These are phyloP conservation scores for Tolypocladium ophioglossoides DNA, from an alignment of 2,329 filamentous ascomycete species.

Conservation along the genomic window DNA sequence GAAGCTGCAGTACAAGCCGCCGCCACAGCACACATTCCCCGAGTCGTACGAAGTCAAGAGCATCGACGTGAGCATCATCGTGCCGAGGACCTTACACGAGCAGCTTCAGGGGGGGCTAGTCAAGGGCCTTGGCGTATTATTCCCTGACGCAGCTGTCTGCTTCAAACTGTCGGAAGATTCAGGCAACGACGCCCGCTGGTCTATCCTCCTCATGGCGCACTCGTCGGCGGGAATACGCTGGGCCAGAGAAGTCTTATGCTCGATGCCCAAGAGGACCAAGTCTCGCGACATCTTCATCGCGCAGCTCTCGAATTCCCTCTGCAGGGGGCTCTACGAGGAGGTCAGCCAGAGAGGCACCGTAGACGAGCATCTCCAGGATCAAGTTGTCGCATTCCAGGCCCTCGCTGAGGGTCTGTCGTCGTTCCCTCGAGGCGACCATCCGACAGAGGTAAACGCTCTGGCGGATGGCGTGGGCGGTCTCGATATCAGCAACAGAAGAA, in stretches of 20 bases:
- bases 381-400: conserved; percentile 49
- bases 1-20: conserved; percentile 23
- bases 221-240: conserved; percentile 33
- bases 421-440: conserved; percentile 23
- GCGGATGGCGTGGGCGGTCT: conserved; percentile 18
- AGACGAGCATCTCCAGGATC: conserved; percentile 50
- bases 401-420: conserved; percentile 41
- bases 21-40: conserved; percentile 10
- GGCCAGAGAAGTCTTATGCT: conserved; percentile 34
- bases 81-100: conserved; percentile 32
- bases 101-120: conserved; percentile 29
- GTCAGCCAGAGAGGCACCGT: conserved; percentile 33
- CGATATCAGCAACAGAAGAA: conserved; percentile 9
- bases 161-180: conserved; percentile 42
- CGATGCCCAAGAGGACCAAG: conserved; percentile 29
- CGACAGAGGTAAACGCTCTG: conserved; percentile 4
- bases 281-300: conserved; percentile 18
- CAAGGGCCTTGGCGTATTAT: conserved; percentile 27
- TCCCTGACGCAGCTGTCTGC: conserved; percentile 31
- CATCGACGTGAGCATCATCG: conserved; percentile 41
- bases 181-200: conserved; percentile 38
- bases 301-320: conserved; percentile 34
- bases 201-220: conserved; percentile 45
- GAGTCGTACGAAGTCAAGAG: conserved; percentile 25
- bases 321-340: conserved; percentile 33